phyloP scores from a whole-genome alignment of 2,329 filamentous ascomycete species.

The Malbranchea cinnamomea region DNA sequence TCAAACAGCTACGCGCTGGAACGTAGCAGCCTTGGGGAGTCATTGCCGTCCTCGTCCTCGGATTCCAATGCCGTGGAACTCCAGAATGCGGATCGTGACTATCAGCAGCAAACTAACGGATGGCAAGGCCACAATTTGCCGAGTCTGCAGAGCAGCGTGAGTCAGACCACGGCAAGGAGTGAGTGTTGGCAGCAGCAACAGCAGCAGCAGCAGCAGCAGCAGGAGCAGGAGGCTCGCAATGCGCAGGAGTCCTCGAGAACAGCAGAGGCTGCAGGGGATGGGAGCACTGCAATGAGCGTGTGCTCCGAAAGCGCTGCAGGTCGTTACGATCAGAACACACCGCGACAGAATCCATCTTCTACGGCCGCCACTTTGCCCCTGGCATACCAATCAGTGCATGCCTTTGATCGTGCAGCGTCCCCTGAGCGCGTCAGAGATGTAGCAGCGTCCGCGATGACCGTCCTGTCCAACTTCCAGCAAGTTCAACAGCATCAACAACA shows the following conservation, averaged over 20 bases:
- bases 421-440: constrained; percentile 8
- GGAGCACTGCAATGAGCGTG: no score
- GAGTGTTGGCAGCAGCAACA: constrained; percentile 6
- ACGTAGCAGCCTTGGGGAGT: no score
- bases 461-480: constrained; percentile 7
- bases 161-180: constrained; percentile 2
- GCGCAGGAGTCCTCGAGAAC: no score
- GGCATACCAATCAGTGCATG: constrained; percentile 3
- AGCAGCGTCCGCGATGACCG: constrained; percentile 10
- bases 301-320: no score
- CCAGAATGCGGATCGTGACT: constrained; percentile 5
- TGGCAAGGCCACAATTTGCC: constrained; percentile 8
- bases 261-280: no score
- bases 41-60: constrained; percentile 1
- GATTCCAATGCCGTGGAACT: not conserved
- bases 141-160: constrained; percentile 2
- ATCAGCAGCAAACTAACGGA: constrained; percentile 6
- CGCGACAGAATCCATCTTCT: no score
- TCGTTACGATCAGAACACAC: no score
- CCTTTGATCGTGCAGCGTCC: constrained; percentile 6
- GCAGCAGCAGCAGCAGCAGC: no score
- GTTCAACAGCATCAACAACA: not conserved
- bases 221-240: no score
- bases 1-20: no score
- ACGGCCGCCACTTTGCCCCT: constrained; percentile 1